These are phyloP conservation scores for Populus ilicifolia DNA, from an alignment of 345 rosid species.

Conservation along the genomic window DNA sequence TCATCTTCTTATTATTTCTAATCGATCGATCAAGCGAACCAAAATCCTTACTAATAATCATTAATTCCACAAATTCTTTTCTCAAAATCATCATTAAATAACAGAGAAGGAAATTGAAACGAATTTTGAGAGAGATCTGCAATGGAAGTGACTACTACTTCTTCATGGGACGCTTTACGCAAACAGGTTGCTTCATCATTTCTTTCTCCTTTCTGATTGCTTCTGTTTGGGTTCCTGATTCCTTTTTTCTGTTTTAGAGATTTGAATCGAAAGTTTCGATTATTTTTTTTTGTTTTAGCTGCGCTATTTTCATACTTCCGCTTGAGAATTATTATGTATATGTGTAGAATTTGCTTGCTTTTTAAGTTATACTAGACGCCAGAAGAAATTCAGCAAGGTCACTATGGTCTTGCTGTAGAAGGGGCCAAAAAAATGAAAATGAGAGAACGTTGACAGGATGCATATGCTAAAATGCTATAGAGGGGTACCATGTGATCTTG, in stretches of 20 bases:
- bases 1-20: not conserved
- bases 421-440: too few relatives aligned
- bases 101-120: not conserved
- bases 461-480: too few relatives aligned
- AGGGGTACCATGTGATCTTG: too few relatives aligned
- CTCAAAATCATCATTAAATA: not conserved
- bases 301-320: not conserved
- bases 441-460: too few relatives aligned
- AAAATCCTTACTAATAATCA: not conserved
- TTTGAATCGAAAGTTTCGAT: not conserved
- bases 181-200: slow-evolving; percentile 53
- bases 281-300: too few relatives aligned
- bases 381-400: too few relatives aligned
- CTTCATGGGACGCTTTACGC: slow-evolving; percentile 94
- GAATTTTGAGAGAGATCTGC: not conserved
- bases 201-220: not conserved
- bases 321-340: too few relatives aligned
- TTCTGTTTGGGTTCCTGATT: not conserved
- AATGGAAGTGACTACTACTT: slow-evolving; percentile 67
- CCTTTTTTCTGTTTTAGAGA: not conserved
- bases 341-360: too few relatives aligned
- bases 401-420: too few relatives aligned
- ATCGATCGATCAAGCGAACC: not conserved
- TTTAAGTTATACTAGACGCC: too few relatives aligned
- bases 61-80: not conserved